These are phyloP conservation scores for Talaromyces albobiverticillius DNA, from an alignment of 2,329 filamentous ascomycete species.

Conservation along the genomic window DNA sequence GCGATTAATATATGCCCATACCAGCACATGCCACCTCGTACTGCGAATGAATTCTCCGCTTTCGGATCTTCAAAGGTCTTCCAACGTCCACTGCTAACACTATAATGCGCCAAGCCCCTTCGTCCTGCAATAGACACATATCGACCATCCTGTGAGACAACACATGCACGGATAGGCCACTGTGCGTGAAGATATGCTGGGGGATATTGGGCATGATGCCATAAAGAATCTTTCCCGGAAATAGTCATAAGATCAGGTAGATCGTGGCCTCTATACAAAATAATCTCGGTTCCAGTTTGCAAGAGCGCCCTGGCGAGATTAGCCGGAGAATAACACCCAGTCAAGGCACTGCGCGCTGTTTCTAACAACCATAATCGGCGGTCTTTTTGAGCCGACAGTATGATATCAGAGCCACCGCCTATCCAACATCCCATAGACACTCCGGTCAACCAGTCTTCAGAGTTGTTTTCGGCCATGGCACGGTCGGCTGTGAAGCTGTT, in stretches of 20 bases:
- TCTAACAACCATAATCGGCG: conserved; percentile 84
- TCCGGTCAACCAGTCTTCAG: conserved; percentile 81
- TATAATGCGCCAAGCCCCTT: conserved; percentile 91
- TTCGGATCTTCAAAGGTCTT: conserved; percentile 82
- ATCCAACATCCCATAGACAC: conserved; percentile 79
- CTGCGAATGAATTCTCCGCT: conserved; percentile 85
- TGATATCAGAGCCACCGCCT: conserved; percentile 79
- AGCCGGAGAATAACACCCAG: conserved; percentile 84
- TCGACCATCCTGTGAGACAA: conserved; percentile 85
- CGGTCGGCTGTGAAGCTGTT: conserved; percentile 76
- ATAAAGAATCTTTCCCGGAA: conserved; percentile 87
- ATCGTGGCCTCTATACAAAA: conserved; percentile 92
- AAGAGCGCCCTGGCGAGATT: conserved; percentile 88
- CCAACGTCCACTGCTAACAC: conserved; percentile 89
- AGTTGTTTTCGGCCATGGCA: conserved; percentile 62
- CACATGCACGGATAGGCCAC: conserved; percentile 85
- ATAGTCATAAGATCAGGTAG: conserved; percentile 86
- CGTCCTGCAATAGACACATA: conserved; percentile 96
- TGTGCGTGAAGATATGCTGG: conserved; percentile 81
- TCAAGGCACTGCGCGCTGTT: conserved; percentile 90
- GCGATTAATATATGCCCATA: conserved; percentile 93
- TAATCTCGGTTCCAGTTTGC: conserved; percentile 81
- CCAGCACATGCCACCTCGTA: conserved; percentile 97
- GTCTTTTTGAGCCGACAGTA: conserved; percentile 68
- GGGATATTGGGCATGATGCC: conserved; percentile 88